phyloP scores from a whole-genome alignment of 2,329 filamentous ascomycete species.

The Teratosphaeria nubilosa region DNA sequence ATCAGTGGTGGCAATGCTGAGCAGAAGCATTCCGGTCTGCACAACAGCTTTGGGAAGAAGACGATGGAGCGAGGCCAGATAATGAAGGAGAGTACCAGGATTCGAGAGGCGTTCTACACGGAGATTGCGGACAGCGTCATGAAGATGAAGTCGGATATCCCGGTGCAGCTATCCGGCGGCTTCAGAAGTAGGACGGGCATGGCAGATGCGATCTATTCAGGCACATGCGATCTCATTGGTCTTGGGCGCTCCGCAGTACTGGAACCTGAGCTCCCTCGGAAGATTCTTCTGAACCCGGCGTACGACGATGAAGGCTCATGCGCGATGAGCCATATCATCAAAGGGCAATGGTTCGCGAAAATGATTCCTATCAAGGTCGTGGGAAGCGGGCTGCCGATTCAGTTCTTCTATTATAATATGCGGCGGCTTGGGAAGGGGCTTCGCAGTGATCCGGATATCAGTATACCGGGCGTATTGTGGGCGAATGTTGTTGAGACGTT shows the following conservation, averaged over 20 bases:
- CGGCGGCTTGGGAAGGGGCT: slow-evolving; percentile 21
- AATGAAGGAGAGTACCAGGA: slow-evolving; percentile 31
- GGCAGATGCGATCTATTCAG: slow-evolving; percentile 36
- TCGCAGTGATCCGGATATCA: slow-evolving; percentile 21
- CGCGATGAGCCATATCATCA: slow-evolving; percentile 20
- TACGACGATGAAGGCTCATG: slow-evolving; percentile 18
- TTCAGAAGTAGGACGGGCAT: slow-evolving; percentile 47
- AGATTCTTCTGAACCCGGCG: slow-evolving; percentile 26
- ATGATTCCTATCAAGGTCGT: slow-evolving; percentile 25
- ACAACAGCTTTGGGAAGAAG: slow-evolving; percentile 12
- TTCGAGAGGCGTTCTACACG: slow-evolving; percentile 58
- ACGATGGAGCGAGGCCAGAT: slow-evolving; percentile 28
- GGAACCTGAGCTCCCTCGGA: slow-evolving; percentile 32
- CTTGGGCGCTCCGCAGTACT: slow-evolving; percentile 39
- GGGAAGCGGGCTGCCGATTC: slow-evolving; percentile 22
- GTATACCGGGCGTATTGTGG: slow-evolving; percentile 15
- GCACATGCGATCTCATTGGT: slow-evolving; percentile 42
- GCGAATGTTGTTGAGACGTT: neutral
- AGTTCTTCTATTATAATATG: slow-evolving; percentile 28
- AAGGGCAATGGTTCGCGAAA: slow-evolving; percentile 24
- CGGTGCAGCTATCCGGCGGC: slow-evolving; percentile 47
- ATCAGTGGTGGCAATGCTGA: slow-evolving; percentile 49
- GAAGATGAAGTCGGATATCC: slow-evolving; percentile 15
- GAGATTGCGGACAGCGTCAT: slow-evolving; percentile 43
- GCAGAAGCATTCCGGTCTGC: slow-evolving; percentile 13